Conservation (phyloP, 2,329 filamentous ascomycete genomes). For the Alternaria triticimaculans region DNA sequence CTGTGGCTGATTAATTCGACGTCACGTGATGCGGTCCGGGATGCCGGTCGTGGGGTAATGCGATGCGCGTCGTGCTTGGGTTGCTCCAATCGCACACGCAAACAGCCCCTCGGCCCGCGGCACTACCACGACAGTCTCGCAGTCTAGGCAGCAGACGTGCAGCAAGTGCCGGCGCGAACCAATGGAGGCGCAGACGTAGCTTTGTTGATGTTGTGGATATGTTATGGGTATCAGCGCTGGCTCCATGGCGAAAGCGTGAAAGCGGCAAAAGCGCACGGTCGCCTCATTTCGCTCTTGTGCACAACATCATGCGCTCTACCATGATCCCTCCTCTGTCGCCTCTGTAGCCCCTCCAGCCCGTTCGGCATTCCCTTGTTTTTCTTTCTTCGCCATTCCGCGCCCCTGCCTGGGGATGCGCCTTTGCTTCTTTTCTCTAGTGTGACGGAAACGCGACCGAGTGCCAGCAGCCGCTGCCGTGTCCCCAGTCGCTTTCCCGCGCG, state of each 20-base stretch:
- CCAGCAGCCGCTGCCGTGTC: conserved; percentile 31
- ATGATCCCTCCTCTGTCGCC: conserved; percentile 24
- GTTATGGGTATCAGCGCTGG: conserved; percentile 4
- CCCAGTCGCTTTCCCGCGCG: conserved; percentile 29
- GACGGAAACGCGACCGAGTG: conserved; percentile 36
- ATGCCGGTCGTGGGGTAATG: conserved; percentile 9
- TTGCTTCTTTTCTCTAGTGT: conserved; percentile 31
- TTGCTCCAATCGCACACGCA: conserved; percentile 25
- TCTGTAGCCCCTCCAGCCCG: conserved; percentile 29
- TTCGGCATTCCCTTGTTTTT: conserved; percentile 34
- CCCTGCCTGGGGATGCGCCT: conserved; percentile 41
- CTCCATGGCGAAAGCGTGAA: conserved; percentile 8
- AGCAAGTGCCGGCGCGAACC: conserved; percentile 13
- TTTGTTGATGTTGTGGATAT: conserved; percentile 26
- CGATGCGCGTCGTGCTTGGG: conserved; percentile 9
- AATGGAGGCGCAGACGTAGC: conserved; percentile 6
- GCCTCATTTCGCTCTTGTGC: conserved; percentile 26
- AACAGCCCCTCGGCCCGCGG: conserved; percentile 25
- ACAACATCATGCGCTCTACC: conserved; percentile 36
- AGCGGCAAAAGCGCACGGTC: conserved; percentile 15
- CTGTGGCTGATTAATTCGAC: conserved; percentile 32
- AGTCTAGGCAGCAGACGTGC: conserved; percentile 18
- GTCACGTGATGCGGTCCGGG: conserved; percentile 18
- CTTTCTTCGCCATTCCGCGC: conserved; percentile 37
- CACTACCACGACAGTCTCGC: conserved; percentile 18